Base-by-base conservation (phyloP, 2,329 filamentous ascomycete genomes). In the Alternaria dauci region DNA sequence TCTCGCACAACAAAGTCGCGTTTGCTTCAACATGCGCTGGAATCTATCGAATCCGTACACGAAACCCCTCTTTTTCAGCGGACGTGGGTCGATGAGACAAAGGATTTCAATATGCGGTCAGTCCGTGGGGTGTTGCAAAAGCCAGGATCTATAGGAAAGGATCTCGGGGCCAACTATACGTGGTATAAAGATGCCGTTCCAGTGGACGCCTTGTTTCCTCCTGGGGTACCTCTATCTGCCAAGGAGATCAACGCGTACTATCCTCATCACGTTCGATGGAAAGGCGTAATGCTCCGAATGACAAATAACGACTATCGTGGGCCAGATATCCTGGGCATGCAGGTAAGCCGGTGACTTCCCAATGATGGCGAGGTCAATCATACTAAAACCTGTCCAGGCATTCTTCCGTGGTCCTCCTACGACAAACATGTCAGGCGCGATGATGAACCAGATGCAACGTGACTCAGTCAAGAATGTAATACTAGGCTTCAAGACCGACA, bases 231-330 rank as follows among this genome's bases (percentile, higher is more conserved):
- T 4, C 23, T 76, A 1, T 68, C 73, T 1, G 66, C 63, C 0
- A 73, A 71, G 12, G 71, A 76, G 51, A 63, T 76, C 1, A 58
- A 50, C 11, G 67, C 69, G 2, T 76, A 65, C 63, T 76, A 74
- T 32, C 72, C 73, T 0, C 71, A 75, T 42, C 71, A 75, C 43
- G 52, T 71, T 11, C 67, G 67, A 1, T 68, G 65, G 66, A 66
- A 61, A 52, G 63, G 58, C 5, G 57, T 75, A 4, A 70, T 67
- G 63, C n/a, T 71, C 2, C 68, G 73, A 0, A 62, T 75, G 2
- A 41, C 63, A 7, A 64, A 67, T 9, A 75, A 74, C 25, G 56
- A 62, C 9, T 75, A 69, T 38, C 58, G 57, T 2, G 67, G 68
- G 2, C 4, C 44, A 43, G 68, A 72, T 5, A 68, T 74, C 4